phyloP scores from a whole-genome alignment of 139 green algal genomes.

The Chlamydomonas urium region DNA sequence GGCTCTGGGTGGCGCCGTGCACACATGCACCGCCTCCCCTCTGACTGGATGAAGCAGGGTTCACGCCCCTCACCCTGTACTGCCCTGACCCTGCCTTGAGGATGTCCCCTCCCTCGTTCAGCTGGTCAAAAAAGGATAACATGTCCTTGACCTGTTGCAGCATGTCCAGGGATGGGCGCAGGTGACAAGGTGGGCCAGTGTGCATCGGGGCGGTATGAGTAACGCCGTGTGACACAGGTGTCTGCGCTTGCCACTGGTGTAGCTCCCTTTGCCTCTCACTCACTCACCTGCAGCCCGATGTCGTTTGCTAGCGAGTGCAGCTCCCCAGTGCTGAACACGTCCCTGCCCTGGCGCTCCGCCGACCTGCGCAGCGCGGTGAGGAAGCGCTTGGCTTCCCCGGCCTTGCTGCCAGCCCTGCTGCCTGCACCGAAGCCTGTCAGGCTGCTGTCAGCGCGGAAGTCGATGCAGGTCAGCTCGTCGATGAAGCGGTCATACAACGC shows the following conservation, averaged over 20 bases:
- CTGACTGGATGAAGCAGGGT: not conserved
- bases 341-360: conserved; percentile 30
- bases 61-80: conserved; percentile 19
- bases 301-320: conserved; percentile 57
- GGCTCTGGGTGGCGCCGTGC: too few relatives aligned
- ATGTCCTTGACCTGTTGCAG: conserved; percentile 56
- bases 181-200: not conserved
- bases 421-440: conserved; percentile 7
- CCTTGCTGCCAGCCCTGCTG: conserved; percentile 37
- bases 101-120: conserved; percentile 67
- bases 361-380: conserved; percentile 45
- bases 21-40: not conserved
- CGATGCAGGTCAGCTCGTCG: not conserved
- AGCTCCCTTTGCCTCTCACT: conserved; percentile 40
- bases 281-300: conserved; percentile 39
- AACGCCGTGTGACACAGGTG: not conserved
- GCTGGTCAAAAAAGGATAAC: conserved; percentile 49
- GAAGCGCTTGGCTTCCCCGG: conserved; percentile 61
- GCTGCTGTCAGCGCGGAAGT: not conserved
- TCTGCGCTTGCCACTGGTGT: not conserved
- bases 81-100: conserved; percentile 13
- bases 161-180: not conserved
- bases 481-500: conserved; percentile 52
- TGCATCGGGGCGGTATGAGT: not conserved
- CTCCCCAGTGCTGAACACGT: conserved; percentile 45